A percentile compares a stretch with the other conserved stretches of the same genome.
phyloP scores from a whole-genome alignment of 139 green algal species.

The Microglena sp. region DNA sequence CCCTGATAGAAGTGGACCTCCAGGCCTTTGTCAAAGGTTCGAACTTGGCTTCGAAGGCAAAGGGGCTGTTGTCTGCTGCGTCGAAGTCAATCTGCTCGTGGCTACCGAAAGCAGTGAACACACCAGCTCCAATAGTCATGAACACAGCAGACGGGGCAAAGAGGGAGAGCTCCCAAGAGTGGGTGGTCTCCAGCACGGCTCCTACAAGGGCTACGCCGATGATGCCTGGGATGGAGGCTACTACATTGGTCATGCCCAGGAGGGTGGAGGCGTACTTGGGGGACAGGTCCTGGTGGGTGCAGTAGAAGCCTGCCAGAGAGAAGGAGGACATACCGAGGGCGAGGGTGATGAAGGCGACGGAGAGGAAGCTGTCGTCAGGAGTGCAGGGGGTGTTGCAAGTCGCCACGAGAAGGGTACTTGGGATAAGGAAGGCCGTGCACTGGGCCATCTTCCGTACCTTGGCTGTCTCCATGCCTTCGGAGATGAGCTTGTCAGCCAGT shows the following conservation, averaged over 20 bases:
- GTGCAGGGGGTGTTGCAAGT: conserved; percentile 19
- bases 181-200: conserved; percentile 53
- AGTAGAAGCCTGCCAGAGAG: conserved; percentile 86
- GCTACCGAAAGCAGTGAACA: conserved; percentile 29
- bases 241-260: conserved; percentile 92
- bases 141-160: conserved; percentile 68
- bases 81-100: conserved; percentile 44
- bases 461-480: conserved; percentile 40
- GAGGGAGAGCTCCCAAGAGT: conserved; percentile 66
- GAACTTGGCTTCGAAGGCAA: conserved; percentile 19
- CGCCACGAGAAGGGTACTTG: conserved; percentile 15
- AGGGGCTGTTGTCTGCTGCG: conserved; percentile 29
- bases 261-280: conserved; percentile 82
- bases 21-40: no score
- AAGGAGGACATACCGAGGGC: conserved; percentile 72
- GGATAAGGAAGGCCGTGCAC: conserved; percentile 75
- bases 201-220: conserved; percentile 71
- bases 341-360: conserved; percentile 52
- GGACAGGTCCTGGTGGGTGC: conserved; percentile 86
- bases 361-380: not conserved
- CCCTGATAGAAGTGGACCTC: no score
- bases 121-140: conserved; percentile 49
- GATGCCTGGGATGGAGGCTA: conserved; percentile 79
- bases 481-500: conserved; percentile 64
- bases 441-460: conserved; percentile 80